Percentiles rank a stretch among this genome's conserved stretches.
These are phyloP conservation scores for Suillus weaverae DNA, from an alignment of 768 basidiomycete genomes.

Conservation along the genomic window DNA sequence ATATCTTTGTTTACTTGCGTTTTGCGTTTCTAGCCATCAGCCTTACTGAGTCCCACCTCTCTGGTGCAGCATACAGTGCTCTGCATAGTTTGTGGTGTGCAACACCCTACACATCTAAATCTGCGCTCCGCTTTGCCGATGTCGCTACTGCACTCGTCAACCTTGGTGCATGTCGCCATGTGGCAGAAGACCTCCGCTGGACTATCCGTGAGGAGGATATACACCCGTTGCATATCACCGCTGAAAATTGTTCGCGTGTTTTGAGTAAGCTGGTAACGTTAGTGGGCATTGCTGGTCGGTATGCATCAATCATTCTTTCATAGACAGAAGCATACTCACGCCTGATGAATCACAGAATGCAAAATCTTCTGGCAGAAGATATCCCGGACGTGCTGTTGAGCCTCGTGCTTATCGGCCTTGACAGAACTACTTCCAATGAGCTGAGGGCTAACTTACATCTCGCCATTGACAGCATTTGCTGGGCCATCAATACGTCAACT, in stretches of 20 bases:
- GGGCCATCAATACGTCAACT: constrained; percentile 34
- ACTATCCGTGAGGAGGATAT: constrained; percentile 7
- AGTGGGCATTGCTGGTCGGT: constrained; percentile 48
- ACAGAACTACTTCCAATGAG: constrained; percentile 45
- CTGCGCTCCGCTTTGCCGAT: constrained; percentile 35
- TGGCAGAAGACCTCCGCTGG: constrained; percentile 39
- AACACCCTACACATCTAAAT: constrained; percentile 12
- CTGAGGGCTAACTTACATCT: constrained; percentile 47
- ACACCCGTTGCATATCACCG: constrained; percentile 16
- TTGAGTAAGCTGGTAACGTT: constrained; percentile 45
- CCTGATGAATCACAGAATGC: constrained; percentile 31
- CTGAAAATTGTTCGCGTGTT: constrained; percentile 29
- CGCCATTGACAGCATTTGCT: constrained; percentile 49
- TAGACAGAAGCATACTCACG: constrained; percentile 5
- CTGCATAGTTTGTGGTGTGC: constrained; percentile 36
- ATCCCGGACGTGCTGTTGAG: constrained; percentile 48
- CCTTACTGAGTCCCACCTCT: constrained; percentile 23
- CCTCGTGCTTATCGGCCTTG: constrained; percentile 57
- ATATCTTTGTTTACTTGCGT: background rate
- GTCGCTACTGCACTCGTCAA: constrained; percentile 39
- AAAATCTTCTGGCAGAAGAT: constrained; percentile 39
- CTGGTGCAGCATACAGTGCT: constrained; percentile 31
- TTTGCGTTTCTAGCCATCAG: background rate
- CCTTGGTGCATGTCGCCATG: constrained; percentile 44
- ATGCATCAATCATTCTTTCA: constrained; percentile 21